Evolutionary conservation across 371 early-diverging fungal genomes (phyloP), one percentile per base, ranked within the genome.

Genomic region (Mucor circinelloides): DNA sequence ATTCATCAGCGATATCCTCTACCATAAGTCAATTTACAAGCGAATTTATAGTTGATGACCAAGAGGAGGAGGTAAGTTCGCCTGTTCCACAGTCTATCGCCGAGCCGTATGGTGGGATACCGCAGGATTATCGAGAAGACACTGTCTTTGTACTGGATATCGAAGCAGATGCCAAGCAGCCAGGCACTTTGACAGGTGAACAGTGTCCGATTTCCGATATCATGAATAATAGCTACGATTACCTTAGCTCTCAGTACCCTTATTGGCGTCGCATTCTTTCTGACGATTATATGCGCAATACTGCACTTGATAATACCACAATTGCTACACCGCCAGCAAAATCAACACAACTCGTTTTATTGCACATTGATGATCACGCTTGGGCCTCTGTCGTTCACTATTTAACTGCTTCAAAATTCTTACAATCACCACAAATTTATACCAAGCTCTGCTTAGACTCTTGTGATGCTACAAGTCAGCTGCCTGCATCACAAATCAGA

Each of bases 331-430:
- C 28, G 10, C 10, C 64, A 17, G 34, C 58, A 12, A 63, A 40
- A 56, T 23, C 57, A 10, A 31, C 77, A 23, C 73, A 68, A 30
- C 54, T 76, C 1, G 73, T 71, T 6, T 56, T 76, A 9, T 31
- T 76, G 9, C 71, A 73, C 59, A 64, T 76, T 21, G 77, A 76
- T 28, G 71, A 76, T 34, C 77, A 73, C 64, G 73, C 71, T 13
- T 76, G 77, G 77, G 77, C 77, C 17, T 76, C 77, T 10, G 66
- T 76, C 8, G 63, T 73, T 21, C 77, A 76, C 57, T 76, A 73
- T 34, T 25, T 73, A 25, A 66, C 71, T 28, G 73, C 71, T 23
- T 68, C 64, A 15, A 73, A 69, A 36, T 65, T 71, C 40, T 30
- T 65, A 6, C 63, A 56, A 12, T 27, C 19, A 10, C 63, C 65